Evolutionary conservation across 768 basidiomycete genomes (phyloP), one percentile per base, ranked within the genome.

Genomic region (Cyclocybe aegerita): DNA sequence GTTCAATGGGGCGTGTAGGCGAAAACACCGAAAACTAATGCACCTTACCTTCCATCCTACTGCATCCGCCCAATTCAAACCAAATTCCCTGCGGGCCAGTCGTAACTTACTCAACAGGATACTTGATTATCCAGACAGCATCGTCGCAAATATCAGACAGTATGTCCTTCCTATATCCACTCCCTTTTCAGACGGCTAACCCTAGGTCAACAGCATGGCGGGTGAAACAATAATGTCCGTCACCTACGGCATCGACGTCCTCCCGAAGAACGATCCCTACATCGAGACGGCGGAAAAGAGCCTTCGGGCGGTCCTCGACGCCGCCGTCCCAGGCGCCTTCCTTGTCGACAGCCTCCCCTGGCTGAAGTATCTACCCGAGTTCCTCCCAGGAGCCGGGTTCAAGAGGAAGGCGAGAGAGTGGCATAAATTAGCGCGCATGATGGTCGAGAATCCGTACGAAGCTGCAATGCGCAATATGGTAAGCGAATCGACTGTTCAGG

Each of bases 221-320:
- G 67, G 66, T 0, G 60, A 69, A 3, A 55, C 63, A n/a, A 70
- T 74, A 48, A 51, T 79, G 41, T 66, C 65, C 0, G 50, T 76
- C 7, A 70, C 73, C 0, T 80, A 81, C 50, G 81, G 80, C 2
- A 65, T 79, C 17, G 60, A 73, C 9, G 64, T 73, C 2, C 51
- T 65, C 34, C 62, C 71, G 0, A 43, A 60, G 10, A 57, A 73
- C 46, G 80, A 81, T 53, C 72, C 76, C 3, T 74, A 71, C 52
- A 65, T 82, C 31, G 53, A 59, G 0, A 60, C 69, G 1, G 76
- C 73, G 1, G 71, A 77, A 29, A 57, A 67, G 4, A 70, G 73
- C 5, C 49, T 71, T 10, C 53, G 66, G 7, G 60, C 62, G 70
- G 44, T 59, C 61, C 10, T 57, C 70, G 11, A 30, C 30, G 66